These are phyloP conservation scores for Russula vinacea DNA, from an alignment of 768 basidiomycete species.

Conservation along the genomic window DNA sequence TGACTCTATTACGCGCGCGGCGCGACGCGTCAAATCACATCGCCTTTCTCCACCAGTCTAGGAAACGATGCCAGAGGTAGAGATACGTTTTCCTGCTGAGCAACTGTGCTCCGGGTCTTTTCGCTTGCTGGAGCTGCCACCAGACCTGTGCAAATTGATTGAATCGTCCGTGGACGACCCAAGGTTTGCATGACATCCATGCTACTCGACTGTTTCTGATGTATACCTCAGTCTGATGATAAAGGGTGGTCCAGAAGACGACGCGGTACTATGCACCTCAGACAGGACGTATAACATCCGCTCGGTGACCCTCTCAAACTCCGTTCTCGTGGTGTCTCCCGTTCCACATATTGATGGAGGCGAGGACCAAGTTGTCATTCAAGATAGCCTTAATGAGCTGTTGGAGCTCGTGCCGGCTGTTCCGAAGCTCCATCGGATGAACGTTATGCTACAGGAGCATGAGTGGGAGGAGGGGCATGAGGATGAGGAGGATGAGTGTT, in stretches of 20 bases:
- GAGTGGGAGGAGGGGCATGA: slow-evolving; percentile 68
- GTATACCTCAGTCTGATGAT: slow-evolving; percentile 43
- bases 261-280: slow-evolving; percentile 85
- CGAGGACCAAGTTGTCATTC: slow-evolving; percentile 57
- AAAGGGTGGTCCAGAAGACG: slow-evolving; percentile 77
- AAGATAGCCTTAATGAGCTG: slow-evolving; percentile 78
- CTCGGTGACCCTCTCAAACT: slow-evolving; percentile 86
- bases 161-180: slow-evolving; percentile 44
- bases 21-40: no score
- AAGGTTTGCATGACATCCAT: slow-evolving; percentile 12
- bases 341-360: slow-evolving; percentile 34
- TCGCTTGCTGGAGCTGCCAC: slow-evolving; percentile 70
- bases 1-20: no score
- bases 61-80: slow-evolving; percentile 44
- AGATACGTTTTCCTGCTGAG: slow-evolving; percentile 51
- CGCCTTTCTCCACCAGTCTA: no score
- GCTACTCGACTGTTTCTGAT: slow-evolving; percentile 25
- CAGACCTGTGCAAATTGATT: slow-evolving; percentile 60
- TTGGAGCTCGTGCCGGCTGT: slow-evolving; percentile 78
- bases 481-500: slow-evolving; percentile 46
- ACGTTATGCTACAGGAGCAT: slow-evolving; percentile 54
- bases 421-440: slow-evolving; percentile 70
- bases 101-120: slow-evolving; percentile 53
- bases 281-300: slow-evolving; percentile 79
- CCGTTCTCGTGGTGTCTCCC: slow-evolving; percentile 70